Percentiles rank a stretch among this genome's conserved stretches.
Evolutionary conservation across 331 rosid species (phyloP).

Genomic region (Ulmus americana): DNA sequence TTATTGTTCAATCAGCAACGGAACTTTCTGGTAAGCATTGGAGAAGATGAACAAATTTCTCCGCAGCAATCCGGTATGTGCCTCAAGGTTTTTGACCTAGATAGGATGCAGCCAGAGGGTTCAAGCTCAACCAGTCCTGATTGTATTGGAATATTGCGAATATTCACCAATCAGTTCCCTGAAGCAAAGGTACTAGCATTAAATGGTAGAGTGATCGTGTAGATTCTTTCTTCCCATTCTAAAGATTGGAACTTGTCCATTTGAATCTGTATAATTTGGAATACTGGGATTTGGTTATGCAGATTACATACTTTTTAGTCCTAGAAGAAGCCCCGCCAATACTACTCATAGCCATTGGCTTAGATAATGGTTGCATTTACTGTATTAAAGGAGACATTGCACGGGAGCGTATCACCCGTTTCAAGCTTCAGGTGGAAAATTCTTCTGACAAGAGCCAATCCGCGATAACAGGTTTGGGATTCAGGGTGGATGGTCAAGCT

Average conservation of each 20-base stretch:
- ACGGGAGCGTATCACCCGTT: constrained; percentile 82
- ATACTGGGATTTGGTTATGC: constrained; percentile 22
- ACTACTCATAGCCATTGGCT: constrained; percentile 79
- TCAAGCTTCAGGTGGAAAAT: constrained; percentile 76
- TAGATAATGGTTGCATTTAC: constrained; percentile 83
- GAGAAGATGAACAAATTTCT: constrained; percentile 77
- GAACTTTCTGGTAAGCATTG: constrained; percentile 68
- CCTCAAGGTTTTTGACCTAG: constrained; percentile 88
- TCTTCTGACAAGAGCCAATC: constrained; percentile 52
- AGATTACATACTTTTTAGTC: constrained; percentile 85
- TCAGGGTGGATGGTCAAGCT: constrained; percentile 87
- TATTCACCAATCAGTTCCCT: constrained; percentile 89
- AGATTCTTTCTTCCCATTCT: not conserved
- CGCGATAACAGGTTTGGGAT: constrained; percentile 74
- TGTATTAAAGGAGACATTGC: constrained; percentile 97
- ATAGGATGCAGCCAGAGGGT: constrained; percentile 80
- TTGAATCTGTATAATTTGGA: constrained; percentile 8
- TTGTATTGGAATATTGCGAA: constrained; percentile 88
- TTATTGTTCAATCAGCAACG: constrained; percentile 61
- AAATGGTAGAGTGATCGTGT: not conserved
- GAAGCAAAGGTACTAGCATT: constrained; percentile 59
- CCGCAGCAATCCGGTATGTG: constrained; percentile 73
- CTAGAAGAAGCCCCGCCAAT: constrained; percentile 94
- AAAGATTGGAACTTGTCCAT: not conserved
- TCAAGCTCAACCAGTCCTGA: constrained; percentile 72